These are phyloP conservation scores for Amniculicola lignicola DNA, from an alignment of 495 filamentous ascomycete genomes.

Conservation along the genomic window DNA sequence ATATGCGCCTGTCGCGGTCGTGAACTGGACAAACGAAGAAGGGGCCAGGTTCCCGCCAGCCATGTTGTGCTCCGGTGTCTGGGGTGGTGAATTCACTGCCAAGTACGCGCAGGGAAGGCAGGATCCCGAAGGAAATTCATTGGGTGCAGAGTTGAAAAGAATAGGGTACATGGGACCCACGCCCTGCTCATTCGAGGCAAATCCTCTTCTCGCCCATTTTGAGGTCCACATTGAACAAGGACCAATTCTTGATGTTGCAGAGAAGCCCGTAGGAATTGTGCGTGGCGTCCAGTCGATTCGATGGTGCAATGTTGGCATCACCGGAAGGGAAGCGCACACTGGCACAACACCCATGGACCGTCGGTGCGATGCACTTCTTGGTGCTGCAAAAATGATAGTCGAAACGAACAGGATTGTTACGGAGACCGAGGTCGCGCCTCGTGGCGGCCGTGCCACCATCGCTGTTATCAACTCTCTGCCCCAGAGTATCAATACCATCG, in stretches of 20 bases:
- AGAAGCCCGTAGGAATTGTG: slow-evolving; percentile 8
- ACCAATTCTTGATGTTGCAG: slow-evolving; percentile 11
- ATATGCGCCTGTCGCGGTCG: slow-evolving; percentile 12
- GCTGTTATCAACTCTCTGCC: slow-evolving; percentile 15
- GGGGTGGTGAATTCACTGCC: slow-evolving; percentile 8
- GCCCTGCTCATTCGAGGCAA: neutral
- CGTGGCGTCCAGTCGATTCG: slow-evolving; percentile 14
- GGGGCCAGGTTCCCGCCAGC: slow-evolving; percentile 18
- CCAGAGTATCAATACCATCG: slow-evolving; percentile 17
- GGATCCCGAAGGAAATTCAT: slow-evolving; percentile 2
- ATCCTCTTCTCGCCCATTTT: slow-evolving; percentile 16
- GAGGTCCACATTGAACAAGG: slow-evolving; percentile 25
- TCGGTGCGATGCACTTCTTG: slow-evolving; percentile 17
- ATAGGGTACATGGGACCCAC: slow-evolving; percentile 14
- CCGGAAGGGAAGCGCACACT: slow-evolving; percentile 14
- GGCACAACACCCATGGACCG: slow-evolving; percentile 16
- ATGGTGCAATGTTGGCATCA: slow-evolving; percentile 12
- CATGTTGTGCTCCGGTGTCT: slow-evolving; percentile 17
- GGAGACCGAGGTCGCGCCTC: slow-evolving; percentile 2
- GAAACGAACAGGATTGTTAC: slow-evolving; percentile 13
- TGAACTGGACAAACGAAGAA: slow-evolving; percentile 27
- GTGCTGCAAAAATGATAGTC: slow-evolving; percentile 21
- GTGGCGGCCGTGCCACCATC: slow-evolving; percentile 12
- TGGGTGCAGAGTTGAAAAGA: slow-evolving; percentile 9
- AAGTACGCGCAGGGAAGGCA: slow-evolving; percentile 2